Base-by-base conservation (phyloP, 345 rosid genomes). In the Murraya paniculata region DNA sequence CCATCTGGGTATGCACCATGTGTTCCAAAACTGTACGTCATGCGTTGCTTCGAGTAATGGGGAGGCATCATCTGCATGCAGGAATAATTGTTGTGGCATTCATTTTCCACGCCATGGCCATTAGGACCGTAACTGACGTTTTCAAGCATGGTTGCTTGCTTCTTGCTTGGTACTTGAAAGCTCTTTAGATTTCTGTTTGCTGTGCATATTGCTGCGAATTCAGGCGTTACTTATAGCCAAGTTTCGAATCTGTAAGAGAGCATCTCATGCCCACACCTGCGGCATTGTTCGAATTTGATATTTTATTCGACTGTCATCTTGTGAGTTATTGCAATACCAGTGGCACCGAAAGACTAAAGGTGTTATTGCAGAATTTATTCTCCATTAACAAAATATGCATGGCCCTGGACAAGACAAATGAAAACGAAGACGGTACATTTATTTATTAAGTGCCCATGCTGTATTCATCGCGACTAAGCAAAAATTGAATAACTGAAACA, bases 221-320 rank as follows among this genome's bases (percentile, higher is more conserved):
- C 69, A 28, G 9, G 73, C 1, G 50, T 28, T 67, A 74, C 64
- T 73, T 77, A 78, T 78, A 77, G 81, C 56, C 13, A 33, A 0
- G 10, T 21, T 50, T 72, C 27, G 73, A 18, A 65, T 35, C n/a
- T 2, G 78, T 16, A 16, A 67, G 74, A 59, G n/a, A 35, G 77
- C 68, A 76, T 81, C 73, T 39, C 68, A 57, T 55, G 22, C 59
- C 67, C 48, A n/a, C 39, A 59, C 62, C 0, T 0, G 30, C 58
- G 55, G 10, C 22, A 35, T 2, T 56, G 33, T 10, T 67, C 14
- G 22, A 50, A 55, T 73, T 73, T 22, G 16, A 65, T 73, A 10
- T 60, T 57, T 30, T 28, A 11, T 27, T 64, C 13, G 3, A 50
- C 62, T 22, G 38, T 50, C 8, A 50, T 48, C 62, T 64, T 16